Evolutionary conservation across 225 moss, liverwort and hornwort species (phyloP), one percentile per base, ranked within the genome.

Genomic region (Marchantia paleacea): DNA sequence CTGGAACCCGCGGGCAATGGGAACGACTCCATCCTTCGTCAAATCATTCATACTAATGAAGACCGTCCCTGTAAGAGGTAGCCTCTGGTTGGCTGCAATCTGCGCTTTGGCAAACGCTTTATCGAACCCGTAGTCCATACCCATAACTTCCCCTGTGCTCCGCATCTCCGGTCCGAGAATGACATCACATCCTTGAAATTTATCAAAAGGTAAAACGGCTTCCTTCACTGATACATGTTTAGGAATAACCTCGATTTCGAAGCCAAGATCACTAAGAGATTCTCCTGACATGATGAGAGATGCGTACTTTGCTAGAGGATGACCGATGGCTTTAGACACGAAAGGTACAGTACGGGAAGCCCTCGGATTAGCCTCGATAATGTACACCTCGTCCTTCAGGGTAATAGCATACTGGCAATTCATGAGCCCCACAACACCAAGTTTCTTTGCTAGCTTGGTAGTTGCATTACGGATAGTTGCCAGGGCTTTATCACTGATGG

Each of bases 131-230:
- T 88, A 91, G 75, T 99, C 97, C 62, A 99, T 99, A 13, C 97
- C 97, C 97, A 99, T 99, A 55, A 99, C 97, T 83, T 99, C 97
- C 31, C 97, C 97, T 12, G 97, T 99, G 84, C 97, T 99, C 72
- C 97, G 90, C 97, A 99, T 99, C 80, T 99, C 97, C 58, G 97
- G 97, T 30, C 97, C 97, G 73, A 99, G 87, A 57, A 99, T 84
- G n/a, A 99, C 97, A 79, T 99, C 97, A 75, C 95, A 99, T 28
- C 97, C 97, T 82, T 95, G 95, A 54, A 99, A 99, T 82, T 99
- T 99, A 31, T 99, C 97, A 4, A 99, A 99, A 15, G 97, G 97
- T 7, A 99, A 81, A 55, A 99, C 97, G 20, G 95, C 97, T 82
- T 99, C 97, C 68, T 99, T 99, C 51, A 99, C 95, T 31, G 97